Conservation (phyloP, 2,329 filamentous ascomycete species). For the Stemphylium beticola region DNA sequence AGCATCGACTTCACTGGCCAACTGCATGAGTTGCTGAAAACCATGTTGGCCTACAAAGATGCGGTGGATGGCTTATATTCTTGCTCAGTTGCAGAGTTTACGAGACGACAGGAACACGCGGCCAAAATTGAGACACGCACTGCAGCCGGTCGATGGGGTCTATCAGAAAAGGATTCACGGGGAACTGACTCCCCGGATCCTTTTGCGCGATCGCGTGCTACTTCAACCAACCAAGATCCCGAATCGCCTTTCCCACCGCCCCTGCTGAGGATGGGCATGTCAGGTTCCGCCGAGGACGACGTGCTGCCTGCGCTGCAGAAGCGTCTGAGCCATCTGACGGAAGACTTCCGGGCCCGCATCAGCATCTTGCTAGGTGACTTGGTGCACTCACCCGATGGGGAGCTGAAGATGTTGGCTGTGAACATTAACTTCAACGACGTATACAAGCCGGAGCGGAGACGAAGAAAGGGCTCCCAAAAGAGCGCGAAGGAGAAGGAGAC, state of each 20-base stretch:
- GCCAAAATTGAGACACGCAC: conserved; percentile 73
- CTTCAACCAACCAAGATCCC: conserved; percentile 34
- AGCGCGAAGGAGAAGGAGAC: conserved; percentile 40
- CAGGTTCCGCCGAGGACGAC: conserved; percentile 59
- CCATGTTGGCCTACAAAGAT: conserved; percentile 93
- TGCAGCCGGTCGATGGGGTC: conserved; percentile 68
- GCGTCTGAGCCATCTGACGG: conserved; percentile 73
- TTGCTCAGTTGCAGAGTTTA: conserved; percentile 94
- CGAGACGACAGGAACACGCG: conserved; percentile 82
- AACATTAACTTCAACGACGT: conserved; percentile 99
- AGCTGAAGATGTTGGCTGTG: conserved; percentile 93
- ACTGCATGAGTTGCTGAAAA: conserved; percentile 87
- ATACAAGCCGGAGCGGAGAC: conserved; percentile 77
- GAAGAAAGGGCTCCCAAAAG: conserved; percentile 51
- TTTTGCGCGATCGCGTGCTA: conserved; percentile 28
- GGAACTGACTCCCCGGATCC: conserved; percentile 29
- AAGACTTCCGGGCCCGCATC: conserved; percentile 77
- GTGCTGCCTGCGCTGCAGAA: conserved; percentile 78
- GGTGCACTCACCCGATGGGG: conserved; percentile 89
- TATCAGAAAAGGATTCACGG: conserved; percentile 59
- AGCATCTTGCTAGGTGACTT: conserved; percentile 87
- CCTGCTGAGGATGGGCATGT: conserved; percentile 41
- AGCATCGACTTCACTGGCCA: conserved; percentile 82
- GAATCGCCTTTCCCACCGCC: conserved; percentile 53
- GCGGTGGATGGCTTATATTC: conserved; percentile 93